These are phyloP conservation scores for Verticillium isaacii DNA, from an alignment of 2,329 filamentous ascomycete genomes.

Conservation along the genomic window DNA sequence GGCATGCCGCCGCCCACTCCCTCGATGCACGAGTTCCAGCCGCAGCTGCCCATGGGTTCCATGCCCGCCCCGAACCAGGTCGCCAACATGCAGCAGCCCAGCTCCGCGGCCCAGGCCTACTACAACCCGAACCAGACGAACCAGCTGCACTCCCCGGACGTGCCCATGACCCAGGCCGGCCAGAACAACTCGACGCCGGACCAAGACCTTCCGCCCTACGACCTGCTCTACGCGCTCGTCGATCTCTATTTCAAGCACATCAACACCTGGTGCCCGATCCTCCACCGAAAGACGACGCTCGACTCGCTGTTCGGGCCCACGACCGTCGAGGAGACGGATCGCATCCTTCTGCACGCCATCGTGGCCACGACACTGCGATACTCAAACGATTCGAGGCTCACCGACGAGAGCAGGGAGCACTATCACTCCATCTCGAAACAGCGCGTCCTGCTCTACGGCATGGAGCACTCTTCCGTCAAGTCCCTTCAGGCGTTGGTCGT, in stretches of 20 bases:
- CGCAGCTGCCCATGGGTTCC: conserved; percentile 34
- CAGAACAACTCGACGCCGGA: conserved; percentile 47
- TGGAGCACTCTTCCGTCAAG: conserved; percentile 87
- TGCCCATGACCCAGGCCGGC: conserved; percentile 44
- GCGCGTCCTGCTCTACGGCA: conserved; percentile 78
- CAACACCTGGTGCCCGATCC: conserved; percentile 82
- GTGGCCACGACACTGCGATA: conserved; percentile 84
- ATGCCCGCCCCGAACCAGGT: conserved; percentile 28
- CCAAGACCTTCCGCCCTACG: conserved; percentile 69
- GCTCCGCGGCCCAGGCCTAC: conserved; percentile 41
- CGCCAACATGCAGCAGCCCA: conserved; percentile 24
- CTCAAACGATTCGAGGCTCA: conserved; percentile 71
- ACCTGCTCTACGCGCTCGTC: conserved; percentile 66
- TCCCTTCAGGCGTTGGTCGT: conserved; percentile 84
- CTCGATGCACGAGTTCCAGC: conserved; percentile 45
- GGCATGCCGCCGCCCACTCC: conserved; percentile 40
- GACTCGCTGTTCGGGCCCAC: conserved; percentile 77
- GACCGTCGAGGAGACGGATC: conserved; percentile 73
- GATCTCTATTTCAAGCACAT: conserved; percentile 77
- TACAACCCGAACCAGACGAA: conserved; percentile 38
- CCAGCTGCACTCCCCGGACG: conserved; percentile 52
- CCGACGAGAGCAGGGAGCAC: conserved; percentile 64
- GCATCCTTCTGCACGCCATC: conserved; percentile 80
- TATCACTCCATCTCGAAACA: conserved; percentile 82
- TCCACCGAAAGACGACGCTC: conserved; percentile 79